A percentile compares a stretch with the other conserved stretches of the same genome.
Evolutionary conservation across 2,329 filamentous ascomycete species (phyloP).

Genomic region (Epichloe scottii): DNA sequence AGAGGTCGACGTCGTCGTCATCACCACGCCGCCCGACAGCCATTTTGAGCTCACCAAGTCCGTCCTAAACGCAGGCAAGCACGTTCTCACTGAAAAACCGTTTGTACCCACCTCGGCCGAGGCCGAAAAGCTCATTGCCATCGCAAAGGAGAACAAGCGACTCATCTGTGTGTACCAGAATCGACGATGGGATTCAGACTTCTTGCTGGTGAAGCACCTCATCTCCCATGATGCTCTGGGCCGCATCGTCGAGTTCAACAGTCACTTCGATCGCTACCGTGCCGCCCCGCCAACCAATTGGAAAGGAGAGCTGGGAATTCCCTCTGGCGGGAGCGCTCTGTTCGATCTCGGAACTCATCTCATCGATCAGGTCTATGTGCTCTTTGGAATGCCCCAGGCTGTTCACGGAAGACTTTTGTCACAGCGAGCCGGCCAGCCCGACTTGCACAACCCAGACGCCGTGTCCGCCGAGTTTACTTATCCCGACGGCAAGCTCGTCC

Average conservation of each 20-base stretch:
- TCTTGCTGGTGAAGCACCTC: constrained; percentile 54
- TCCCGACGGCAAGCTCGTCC: constrained; percentile 47
- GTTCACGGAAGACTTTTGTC: constrained; percentile 58
- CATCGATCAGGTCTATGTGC: constrained; percentile 58
- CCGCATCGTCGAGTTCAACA: constrained; percentile 64
- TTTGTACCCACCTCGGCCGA: constrained; percentile 62
- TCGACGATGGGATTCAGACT: constrained; percentile 68
- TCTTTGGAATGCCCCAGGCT: constrained; percentile 55
- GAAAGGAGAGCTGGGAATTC: constrained; percentile 50
- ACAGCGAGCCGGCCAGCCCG: constrained; percentile 40
- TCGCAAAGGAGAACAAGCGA: constrained; percentile 37
- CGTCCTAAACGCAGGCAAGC: constrained; percentile 58
- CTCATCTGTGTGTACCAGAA: constrained; percentile 63
- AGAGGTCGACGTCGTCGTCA: constrained; percentile 54
- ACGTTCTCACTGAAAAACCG: constrained; percentile 73
- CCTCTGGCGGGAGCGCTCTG: constrained; percentile 52
- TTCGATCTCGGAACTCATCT: constrained; percentile 69
- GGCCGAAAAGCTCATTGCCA: constrained; percentile 47
- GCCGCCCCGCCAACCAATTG: constrained; percentile 47
- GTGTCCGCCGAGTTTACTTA: constrained; percentile 57
- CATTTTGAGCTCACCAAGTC: constrained; percentile 55
- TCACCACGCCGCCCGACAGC: constrained; percentile 59
- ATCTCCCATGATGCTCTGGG: constrained; percentile 48
- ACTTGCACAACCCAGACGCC: constrained; percentile 41
- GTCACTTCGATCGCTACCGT: constrained; percentile 67